A percentile compares a stretch with the other conserved stretches of the same genome.
Conservation (phyloP, 2,329 filamentous ascomycete genomes). For the Aureobasidium uvarum region DNA sequence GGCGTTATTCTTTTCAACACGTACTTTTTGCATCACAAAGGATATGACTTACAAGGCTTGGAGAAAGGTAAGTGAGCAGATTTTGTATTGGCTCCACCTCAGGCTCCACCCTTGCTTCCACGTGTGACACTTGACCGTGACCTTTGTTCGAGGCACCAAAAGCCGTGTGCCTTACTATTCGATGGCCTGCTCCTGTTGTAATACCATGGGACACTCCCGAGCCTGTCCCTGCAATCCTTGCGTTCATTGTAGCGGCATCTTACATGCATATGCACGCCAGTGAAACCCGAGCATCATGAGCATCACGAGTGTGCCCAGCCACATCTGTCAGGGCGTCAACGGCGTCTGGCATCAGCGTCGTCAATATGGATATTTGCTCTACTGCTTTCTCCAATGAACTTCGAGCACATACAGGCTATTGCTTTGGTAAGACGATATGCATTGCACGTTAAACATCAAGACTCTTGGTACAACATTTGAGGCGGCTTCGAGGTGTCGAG, state of each 20-base stretch:
- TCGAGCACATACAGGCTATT: background rate
- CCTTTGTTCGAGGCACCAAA: slow-evolving; percentile 18
- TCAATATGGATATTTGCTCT: background rate
- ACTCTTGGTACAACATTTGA: background rate
- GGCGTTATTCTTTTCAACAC: slow-evolving; percentile 9
- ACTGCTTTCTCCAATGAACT: no score
- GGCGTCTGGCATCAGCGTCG: background rate
- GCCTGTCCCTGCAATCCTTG: slow-evolving; percentile 9
- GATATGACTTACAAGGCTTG: slow-evolving; percentile 13
- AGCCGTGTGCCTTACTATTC: background rate
- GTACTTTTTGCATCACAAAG: slow-evolving; percentile 9
- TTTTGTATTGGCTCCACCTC: slow-evolving; percentile 11
- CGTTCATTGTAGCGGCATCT: slow-evolving; percentile 8
- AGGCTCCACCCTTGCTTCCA: slow-evolving; percentile 20
- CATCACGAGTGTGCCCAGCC: slow-evolving; percentile 10
- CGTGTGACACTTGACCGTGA: slow-evolving; percentile 22
- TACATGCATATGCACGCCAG: slow-evolving; percentile 22
- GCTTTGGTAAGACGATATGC: background rate
- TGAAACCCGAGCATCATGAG: slow-evolving; percentile 18
- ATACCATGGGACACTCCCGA: background rate
- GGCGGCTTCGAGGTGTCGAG: background rate
- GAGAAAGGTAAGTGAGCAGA: slow-evolving; percentile 23
- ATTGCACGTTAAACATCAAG: no score
- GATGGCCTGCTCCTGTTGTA: slow-evolving; percentile 11
- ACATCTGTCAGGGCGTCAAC: slow-evolving; percentile 1